Evolutionary conservation across 352 stramenopile species (phyloP).

Genomic region (Globisporangium camurandrum): DNA sequence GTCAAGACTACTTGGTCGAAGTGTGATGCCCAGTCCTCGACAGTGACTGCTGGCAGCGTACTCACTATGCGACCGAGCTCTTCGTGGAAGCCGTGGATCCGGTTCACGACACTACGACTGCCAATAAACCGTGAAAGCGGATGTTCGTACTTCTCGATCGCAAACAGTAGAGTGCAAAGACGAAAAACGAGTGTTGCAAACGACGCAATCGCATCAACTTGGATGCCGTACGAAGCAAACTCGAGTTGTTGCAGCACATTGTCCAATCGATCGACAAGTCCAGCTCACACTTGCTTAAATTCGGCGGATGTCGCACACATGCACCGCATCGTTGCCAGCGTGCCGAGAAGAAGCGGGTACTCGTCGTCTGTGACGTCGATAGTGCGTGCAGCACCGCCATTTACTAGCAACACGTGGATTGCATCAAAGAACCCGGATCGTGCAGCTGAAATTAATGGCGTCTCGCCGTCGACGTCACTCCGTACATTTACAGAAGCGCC

Average conservation of each 20-base stretch:
- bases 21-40: too few species aligned
- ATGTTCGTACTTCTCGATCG: too few species aligned
- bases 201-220: too few species aligned
- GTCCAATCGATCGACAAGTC: neutral
- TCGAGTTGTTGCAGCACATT: neutral
- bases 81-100: too few species aligned
- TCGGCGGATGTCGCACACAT: neutral
- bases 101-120: too few species aligned
- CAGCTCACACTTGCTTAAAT: neutral
- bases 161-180: too few species aligned
- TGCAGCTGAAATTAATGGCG: neutral
- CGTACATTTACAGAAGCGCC: neutral
- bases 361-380: neutral
- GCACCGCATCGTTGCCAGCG: neutral
- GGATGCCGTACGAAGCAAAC: too few species aligned
- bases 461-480: neutral
- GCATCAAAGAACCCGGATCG: neutral
- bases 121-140: too few species aligned
- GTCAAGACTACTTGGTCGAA: too few species aligned
- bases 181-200: too few species aligned
- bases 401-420: neutral
- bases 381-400: neutral
- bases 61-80: too few species aligned
- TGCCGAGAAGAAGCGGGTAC: neutral
- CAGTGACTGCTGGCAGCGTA: too few species aligned